phyloP scores from a whole-genome alignment of 148 eudicot genomes.

The Chenopodium formosanum region DNA sequence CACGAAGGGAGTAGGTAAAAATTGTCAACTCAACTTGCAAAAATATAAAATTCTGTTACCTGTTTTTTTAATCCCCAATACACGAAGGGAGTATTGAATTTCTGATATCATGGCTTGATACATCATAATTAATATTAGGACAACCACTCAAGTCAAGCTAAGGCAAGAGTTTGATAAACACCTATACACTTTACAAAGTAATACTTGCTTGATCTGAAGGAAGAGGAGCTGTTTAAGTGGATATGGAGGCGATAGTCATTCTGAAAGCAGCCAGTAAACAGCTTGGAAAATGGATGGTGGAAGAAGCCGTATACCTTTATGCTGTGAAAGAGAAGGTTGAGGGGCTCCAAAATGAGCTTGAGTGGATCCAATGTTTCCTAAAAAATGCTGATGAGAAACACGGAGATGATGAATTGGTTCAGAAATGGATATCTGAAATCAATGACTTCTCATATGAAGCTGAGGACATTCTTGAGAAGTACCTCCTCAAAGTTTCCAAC shows the following conservation, averaged over 20 bases:
- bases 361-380: slow-evolving; percentile 10
- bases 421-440: slow-evolving; percentile 7
- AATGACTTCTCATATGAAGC: slow-evolving; percentile 16
- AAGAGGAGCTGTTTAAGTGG: neutral
- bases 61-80: too few relatives aligned
- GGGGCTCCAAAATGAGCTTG: slow-evolving; percentile 13
- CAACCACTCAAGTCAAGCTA: neutral
- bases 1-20: too few relatives aligned
- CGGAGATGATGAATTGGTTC: neutral
- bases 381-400: neutral
- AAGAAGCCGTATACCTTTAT: neutral
- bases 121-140: too few relatives aligned
- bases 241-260: slow-evolving; percentile 1
- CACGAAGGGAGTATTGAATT: too few relatives aligned
- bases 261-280: neutral
- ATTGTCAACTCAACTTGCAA: too few relatives aligned
- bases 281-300: slow-evolving; percentile 12
- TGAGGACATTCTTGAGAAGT: slow-evolving; percentile 11
- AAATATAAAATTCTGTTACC: too few relatives aligned
- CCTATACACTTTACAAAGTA: neutral
- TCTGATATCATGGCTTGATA: too few relatives aligned
- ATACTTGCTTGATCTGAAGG: neutral
- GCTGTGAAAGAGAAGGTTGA: slow-evolving; percentile 4
- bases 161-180: neutral
- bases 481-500: slow-evolving; percentile 8